Percentiles rank a stretch among this genome's conserved stretches.
Conservation (phyloP, 768 basidiomycete species). For the Galerina marginata region DNA sequence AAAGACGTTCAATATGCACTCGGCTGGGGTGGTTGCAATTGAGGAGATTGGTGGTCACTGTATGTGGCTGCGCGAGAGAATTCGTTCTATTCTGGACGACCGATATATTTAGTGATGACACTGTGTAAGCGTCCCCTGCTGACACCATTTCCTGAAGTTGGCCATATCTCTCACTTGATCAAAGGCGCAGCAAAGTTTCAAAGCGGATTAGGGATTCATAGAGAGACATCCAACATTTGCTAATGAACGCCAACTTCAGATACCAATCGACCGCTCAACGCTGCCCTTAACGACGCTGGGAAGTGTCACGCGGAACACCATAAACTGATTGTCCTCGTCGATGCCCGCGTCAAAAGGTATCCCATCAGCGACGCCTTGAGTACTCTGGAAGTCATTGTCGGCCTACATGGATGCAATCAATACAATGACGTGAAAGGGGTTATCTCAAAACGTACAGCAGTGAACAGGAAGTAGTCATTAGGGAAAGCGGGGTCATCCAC, state of each 20-base stretch:
- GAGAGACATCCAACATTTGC: no score
- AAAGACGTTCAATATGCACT: no score
- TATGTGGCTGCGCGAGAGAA: no score
- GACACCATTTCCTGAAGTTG: no score
- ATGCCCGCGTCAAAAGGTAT: conserved; percentile 54
- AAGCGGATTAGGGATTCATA: no score
- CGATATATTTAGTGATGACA: no score
- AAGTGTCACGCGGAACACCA: conserved; percentile 63
- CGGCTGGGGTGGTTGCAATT: no score
- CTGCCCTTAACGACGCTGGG: conserved; percentile 36
- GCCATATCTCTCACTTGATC: no score
- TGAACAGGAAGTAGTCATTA: conserved; percentile 73
- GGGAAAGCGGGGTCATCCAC: conserved; percentile 55
- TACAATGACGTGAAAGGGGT: neutral
- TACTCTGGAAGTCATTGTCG: conserved; percentile 68
- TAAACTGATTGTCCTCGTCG: conserved; percentile 63
- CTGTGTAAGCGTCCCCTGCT: no score
- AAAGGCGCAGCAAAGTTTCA: no score
- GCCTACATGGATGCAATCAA: conserved; percentile 34
- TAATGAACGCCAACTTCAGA: neutral
- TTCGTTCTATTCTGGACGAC: no score
- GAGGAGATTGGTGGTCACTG: no score
- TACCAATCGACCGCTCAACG: conserved; percentile 20
- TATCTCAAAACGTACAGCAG: conserved; percentile 46
- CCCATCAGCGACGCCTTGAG: conserved; percentile 52